Conservation (phyloP, 345 rosid species). For the Pugionium cornutum region DNA sequence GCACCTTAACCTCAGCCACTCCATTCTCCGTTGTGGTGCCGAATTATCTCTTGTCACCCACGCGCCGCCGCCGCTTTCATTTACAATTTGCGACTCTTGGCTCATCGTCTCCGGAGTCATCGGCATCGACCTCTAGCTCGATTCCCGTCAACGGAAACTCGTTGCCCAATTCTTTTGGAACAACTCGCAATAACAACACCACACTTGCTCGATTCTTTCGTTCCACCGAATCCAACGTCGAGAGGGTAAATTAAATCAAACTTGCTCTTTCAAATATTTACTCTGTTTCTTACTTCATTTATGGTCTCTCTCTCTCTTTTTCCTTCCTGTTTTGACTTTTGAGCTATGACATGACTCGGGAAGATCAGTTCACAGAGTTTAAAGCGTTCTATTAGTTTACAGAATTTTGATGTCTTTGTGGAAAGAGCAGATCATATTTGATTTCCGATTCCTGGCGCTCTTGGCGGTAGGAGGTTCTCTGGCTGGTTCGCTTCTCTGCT, state of each 20-base stretch:
- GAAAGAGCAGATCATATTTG: slow-evolving; percentile 64
- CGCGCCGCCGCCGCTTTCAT: slow-evolving; percentile 32
- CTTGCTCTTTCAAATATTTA: not conserved
- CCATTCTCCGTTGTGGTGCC: slow-evolving; percentile 46
- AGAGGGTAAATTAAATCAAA: slow-evolving; percentile 49
- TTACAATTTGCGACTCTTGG: slow-evolving; percentile 47
- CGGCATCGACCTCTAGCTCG: slow-evolving; percentile 20
- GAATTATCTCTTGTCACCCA: slow-evolving; percentile 13
- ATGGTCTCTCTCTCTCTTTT: too few relatives aligned
- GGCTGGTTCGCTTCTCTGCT: slow-evolving; percentile 89
- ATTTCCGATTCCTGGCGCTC: slow-evolving; percentile 89
- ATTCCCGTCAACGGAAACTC: slow-evolving; percentile 34
- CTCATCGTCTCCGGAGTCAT: slow-evolving; percentile 49
- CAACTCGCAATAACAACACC: not conserved
- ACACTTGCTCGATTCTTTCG: slow-evolving; percentile 50
- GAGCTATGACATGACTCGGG: too few relatives aligned
- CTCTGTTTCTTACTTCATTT: not conserved
- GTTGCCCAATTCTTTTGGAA: slow-evolving; percentile 14
- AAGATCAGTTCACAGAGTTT: too few relatives aligned
- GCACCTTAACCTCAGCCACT: slow-evolving; percentile 44
- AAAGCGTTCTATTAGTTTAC: too few relatives aligned
- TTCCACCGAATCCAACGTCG: slow-evolving; percentile 71
- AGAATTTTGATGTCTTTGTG: not conserved
- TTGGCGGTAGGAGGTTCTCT: slow-evolving; percentile 79
- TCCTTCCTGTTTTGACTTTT: too few relatives aligned